Evolutionary conservation across 1,284 basidiomycete species (phyloP).

Genomic region (Malassezia brasiliensis): DNA sequence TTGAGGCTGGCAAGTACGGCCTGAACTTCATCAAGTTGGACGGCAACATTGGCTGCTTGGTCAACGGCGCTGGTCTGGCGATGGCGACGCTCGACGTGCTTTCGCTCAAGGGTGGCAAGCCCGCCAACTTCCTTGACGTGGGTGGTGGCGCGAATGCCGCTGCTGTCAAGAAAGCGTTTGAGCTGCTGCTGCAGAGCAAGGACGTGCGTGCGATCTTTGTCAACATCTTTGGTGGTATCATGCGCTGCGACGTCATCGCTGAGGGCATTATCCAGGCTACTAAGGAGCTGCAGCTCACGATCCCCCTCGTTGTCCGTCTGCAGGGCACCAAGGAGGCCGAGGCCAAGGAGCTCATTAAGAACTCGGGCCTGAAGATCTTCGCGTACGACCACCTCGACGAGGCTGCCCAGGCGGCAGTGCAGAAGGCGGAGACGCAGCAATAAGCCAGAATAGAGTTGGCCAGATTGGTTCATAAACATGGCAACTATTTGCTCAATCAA

Average conservation of each 20-base stretch:
- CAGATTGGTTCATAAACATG: too few relatives aligned
- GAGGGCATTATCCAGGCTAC: constrained; percentile 93
- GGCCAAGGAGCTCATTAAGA: constrained; percentile 67
- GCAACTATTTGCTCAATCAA: too few relatives aligned
- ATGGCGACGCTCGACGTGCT: constrained; percentile 99
- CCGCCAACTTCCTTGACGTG: constrained; percentile 96
- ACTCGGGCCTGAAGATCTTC: constrained; percentile 68
- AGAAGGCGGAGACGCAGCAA: neutral
- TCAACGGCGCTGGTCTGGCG: constrained; percentile 95
- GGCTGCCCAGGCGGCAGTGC: constrained; percentile 27
- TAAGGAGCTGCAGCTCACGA: constrained; percentile 71
- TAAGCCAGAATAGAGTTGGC: neutral
- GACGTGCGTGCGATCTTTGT: constrained; percentile 98
- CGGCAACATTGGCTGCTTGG: constrained; percentile 91
- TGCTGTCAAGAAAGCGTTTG: constrained; percentile 98
- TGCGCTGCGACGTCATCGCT: constrained; percentile 74
- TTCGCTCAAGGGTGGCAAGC: constrained; percentile 61
- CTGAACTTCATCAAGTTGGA: constrained; percentile 99
- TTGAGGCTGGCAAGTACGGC: constrained; percentile 64
- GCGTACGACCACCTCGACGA: constrained; percentile 27
- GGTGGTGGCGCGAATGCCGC: constrained; percentile 95
- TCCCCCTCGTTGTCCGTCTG: constrained; percentile 84
- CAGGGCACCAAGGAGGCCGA: constrained; percentile 95
- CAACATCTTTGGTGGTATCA: constrained; percentile 72
- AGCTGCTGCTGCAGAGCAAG: constrained; percentile 78